phyloP scores from a whole-genome alignment of 139 green algal genomes.

The Tetradesmus obliquus region DNA sequence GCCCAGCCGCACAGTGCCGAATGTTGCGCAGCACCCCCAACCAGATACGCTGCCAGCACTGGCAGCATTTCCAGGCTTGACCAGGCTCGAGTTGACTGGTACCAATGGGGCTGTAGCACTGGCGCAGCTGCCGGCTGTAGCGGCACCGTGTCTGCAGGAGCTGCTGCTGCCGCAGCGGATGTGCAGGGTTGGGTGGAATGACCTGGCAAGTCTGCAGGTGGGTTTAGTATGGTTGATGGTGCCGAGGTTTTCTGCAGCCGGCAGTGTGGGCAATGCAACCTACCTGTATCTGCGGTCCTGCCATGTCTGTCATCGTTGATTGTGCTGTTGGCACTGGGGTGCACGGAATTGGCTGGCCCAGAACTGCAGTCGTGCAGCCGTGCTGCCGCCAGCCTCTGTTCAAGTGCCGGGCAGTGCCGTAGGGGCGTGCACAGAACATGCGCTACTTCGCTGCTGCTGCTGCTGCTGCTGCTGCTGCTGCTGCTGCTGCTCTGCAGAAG shows the following conservation, averaged over 20 bases:
- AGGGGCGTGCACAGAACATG: no score
- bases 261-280: no score
- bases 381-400: no score
- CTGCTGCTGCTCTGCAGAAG: conserved; percentile 13
- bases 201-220: neutral
- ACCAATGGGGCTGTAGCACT: neutral
- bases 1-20: neutral
- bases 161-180: conserved; percentile 37
- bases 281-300: no score
- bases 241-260: no score
- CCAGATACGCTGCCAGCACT: neutral
- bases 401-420: no score
- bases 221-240: no score
- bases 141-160: neutral
- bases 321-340: no score
- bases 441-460: neutral
- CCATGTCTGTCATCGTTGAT: no score
- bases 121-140: neutral
- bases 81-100: neutral
- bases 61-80: neutral
- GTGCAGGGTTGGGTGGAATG: neutral
- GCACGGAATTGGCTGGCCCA: no score
- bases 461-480: neutral
- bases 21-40: neutral
- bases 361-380: no score